phyloP scores from a whole-genome alignment of 495 filamentous ascomycete species.

The Tuber microsphaerosporum region DNA sequence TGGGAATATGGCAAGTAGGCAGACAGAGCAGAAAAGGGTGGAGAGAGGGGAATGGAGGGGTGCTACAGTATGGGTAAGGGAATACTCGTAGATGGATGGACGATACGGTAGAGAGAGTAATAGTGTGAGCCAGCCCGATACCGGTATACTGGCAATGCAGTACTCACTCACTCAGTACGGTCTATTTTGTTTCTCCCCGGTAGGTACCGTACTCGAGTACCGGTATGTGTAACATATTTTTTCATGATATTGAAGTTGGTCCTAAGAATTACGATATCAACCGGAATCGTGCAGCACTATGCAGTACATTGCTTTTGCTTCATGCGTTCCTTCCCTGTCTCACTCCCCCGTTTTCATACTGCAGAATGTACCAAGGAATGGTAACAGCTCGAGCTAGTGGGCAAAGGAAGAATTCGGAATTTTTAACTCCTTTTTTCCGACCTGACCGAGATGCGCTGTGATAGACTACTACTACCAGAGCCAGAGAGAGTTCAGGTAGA shows the following conservation, averaged over 20 bases:
- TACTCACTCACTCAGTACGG: not conserved
- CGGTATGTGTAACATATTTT: not conserved
- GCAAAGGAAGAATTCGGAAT: too few relatives aligned
- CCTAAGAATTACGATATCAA: slow-evolving; percentile 3
- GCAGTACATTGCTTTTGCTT: slow-evolving; percentile 8
- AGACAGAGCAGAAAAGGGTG: not conserved
- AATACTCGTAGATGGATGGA: not conserved
- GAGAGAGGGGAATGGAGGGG: too few relatives aligned
- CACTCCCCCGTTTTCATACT: not conserved
- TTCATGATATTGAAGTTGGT: not conserved
- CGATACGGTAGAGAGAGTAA: not conserved
- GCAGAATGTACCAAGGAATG: not conserved
- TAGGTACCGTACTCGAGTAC: slow-evolving; percentile 6
- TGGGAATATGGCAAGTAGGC: not conserved
- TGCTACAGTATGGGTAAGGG: not conserved
- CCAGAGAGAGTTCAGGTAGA: too few relatives aligned
- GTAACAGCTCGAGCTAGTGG: too few relatives aligned
- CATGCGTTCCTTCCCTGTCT: not conserved
- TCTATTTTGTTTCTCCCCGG: not conserved
- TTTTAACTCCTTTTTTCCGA: too few relatives aligned
- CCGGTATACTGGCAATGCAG: not conserved
- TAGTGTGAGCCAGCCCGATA: not conserved
- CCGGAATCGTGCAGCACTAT: not conserved
- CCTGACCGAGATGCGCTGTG: too few relatives aligned
- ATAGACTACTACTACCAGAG: too few relatives aligned